Base-by-base conservation (phyloP, 345 rosid genomes). In the Populus tremula region DNA sequence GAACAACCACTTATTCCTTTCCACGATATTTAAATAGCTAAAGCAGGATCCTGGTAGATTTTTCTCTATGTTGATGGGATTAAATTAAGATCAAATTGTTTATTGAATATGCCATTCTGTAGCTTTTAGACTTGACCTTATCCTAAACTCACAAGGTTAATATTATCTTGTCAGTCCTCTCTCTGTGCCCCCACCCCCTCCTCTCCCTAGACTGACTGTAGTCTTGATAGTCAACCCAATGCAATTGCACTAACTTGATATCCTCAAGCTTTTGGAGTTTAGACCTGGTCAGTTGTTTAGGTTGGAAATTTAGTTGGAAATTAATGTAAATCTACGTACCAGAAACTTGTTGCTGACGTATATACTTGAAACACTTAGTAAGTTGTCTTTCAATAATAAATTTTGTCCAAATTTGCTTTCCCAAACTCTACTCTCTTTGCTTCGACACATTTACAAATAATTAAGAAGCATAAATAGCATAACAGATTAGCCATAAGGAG, bases 1-100 rank as follows among this genome's bases (percentile, higher is more conserved):
- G 62, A 83, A 69, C 88, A 76, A 67, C 84, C 78, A 74, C 23
- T 80, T 68, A 81, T 80, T 78, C 84, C 68, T 68, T 83, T 7
- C 25, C 47, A 8, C 56, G 5, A 35, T 78, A 33, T 54, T 25
- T 71, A 71, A 47, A 66, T 69, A 43, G 36, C 21, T 11, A 8
- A 17, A 35, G 73, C 47, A 61, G 17, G 82, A 80, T 80, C 79
- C 74, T 64, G 38, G 59, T 25, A 83, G 83, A 79, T 82, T 79
- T 84, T 38, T 56, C 21, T 70, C 67, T 75, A 63, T 43, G 3
- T 41, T 68, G 61, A 59, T 65, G 49, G 12, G 36, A 74, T 45
- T 70, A 33, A 33, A 33, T 33, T 33, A 33, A 33, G 5, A 33
- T 33, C 36, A 8, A 50, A 71, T 79, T 73, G 38, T 71, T 68